A percentile compares a stretch with the other conserved stretches of the same genome.
Conservation (phyloP, 2,329 filamentous ascomycete genomes). For the Phyllosticta citribraziliensis region DNA sequence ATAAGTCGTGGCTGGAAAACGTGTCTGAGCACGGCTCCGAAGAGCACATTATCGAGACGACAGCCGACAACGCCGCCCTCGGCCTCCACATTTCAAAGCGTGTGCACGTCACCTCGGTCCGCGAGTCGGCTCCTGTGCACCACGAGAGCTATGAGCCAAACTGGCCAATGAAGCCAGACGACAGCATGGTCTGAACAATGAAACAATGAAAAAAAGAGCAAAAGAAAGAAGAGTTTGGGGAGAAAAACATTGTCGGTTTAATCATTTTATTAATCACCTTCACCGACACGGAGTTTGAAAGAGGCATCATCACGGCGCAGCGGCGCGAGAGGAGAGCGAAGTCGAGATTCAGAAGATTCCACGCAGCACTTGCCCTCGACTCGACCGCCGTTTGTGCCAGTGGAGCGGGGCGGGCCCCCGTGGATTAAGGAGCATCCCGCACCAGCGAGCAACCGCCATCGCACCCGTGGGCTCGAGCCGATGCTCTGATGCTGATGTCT, state of each 20-base stretch:
- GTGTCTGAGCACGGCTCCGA: constrained; percentile 5
- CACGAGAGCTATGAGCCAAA: neutral
- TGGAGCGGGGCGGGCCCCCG: neutral
- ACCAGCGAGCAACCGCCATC: no score
- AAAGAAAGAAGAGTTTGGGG: neutral
- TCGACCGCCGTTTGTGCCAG: neutral
- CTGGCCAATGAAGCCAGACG: neutral
- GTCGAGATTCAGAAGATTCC: neutral
- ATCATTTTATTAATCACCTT: neutral
- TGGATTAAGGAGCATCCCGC: neutral
- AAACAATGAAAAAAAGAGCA: neutral
- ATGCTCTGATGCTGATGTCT: neutral
- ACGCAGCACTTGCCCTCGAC: neutral
- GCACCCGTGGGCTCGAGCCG: neutral
- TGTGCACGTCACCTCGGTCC: constrained; percentile 2
- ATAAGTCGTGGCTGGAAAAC: neutral
- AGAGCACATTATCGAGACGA: constrained; percentile 1
- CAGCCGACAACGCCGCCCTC: neutral
- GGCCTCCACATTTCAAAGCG: constrained; percentile 2
- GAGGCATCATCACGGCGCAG: neutral
- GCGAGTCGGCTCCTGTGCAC: neutral
- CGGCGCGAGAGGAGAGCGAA: neutral
- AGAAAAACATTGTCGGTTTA: neutral
- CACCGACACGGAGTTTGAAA: neutral
- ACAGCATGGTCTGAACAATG: neutral